A percentile compares a stretch with the other conserved stretches of the same genome.
phyloP scores from a whole-genome alignment of 495 filamentous ascomycete species.

The Xylaria nigripes region DNA sequence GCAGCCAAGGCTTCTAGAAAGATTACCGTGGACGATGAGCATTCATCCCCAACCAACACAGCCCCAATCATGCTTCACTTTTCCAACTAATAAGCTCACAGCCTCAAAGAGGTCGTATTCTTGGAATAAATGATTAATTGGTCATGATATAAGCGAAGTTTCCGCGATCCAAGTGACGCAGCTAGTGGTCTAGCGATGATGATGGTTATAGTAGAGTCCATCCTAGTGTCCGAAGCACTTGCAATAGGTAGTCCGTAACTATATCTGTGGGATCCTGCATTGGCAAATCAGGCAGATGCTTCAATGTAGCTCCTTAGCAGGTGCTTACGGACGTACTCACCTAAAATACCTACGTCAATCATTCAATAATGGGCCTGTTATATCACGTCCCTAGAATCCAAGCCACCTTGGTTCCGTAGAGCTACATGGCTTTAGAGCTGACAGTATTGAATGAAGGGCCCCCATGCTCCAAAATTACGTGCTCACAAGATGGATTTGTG shows the following conservation, averaged over 20 bases:
- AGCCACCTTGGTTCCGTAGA: not conserved
- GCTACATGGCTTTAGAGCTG: constrained; percentile 2
- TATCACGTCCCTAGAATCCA: not conserved
- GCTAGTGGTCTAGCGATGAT: not conserved
- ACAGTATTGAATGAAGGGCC: not conserved
- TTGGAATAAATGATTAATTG: not conserved
- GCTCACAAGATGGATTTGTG: not conserved
- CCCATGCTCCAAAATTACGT: not conserved
- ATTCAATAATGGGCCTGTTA: no score
- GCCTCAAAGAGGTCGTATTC: not conserved
- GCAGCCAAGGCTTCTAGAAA: constrained; percentile 1
- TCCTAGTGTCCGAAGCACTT: no score
- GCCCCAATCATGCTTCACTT: not conserved
- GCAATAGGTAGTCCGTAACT: no score
- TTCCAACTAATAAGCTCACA: not conserved
- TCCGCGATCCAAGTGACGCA: not conserved
- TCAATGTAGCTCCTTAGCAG: no score
- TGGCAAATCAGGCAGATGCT: no score
- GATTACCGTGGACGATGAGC: not conserved
- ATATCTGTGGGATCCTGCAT: no score
- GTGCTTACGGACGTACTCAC: no score
- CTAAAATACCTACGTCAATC: no score
- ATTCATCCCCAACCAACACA: not conserved
- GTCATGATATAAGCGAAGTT: not conserved
- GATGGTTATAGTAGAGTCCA: not conserved